A percentile compares a stretch with the other conserved stretches of the same genome.
phyloP scores from a whole-genome alignment of 2,329 filamentous ascomycete genomes.

The Blastomyces emzantsi region DNA sequence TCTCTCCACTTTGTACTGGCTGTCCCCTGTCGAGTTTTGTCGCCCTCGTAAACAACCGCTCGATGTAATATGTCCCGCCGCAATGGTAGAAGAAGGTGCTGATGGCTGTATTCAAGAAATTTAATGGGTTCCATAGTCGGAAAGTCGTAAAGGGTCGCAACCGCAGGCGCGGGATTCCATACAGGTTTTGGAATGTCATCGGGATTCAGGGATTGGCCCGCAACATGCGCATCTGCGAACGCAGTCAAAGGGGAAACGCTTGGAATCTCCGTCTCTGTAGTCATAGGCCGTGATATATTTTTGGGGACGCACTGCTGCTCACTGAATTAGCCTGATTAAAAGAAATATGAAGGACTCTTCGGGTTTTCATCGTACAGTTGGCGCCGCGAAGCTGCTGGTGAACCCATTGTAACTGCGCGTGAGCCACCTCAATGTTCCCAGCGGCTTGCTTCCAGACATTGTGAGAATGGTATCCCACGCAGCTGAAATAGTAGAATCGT shows the following conservation, averaged over 20 bases:
- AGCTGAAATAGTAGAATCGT: background rate
- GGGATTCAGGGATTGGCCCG: constrained; percentile 8
- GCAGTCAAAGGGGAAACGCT: constrained; percentile 22
- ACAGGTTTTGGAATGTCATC: constrained; percentile 19
- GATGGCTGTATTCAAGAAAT: constrained; percentile 67
- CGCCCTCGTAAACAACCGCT: constrained; percentile 86
- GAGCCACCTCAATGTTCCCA: constrained; percentile 32
- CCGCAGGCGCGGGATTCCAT: constrained; percentile 50
- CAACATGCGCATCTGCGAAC: constrained; percentile 13
- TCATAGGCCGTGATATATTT: constrained; percentile 32
- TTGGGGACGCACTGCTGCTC: constrained; percentile 16
- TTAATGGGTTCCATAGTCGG: constrained; percentile 75
- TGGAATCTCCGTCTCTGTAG: constrained; percentile 37
- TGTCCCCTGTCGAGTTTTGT: constrained; percentile 77
- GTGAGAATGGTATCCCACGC: constrained; percentile 11
- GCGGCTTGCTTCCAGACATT: constrained; percentile 31
- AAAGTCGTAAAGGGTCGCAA: constrained; percentile 82
- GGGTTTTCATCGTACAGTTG: constrained; percentile 2
- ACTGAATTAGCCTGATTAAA: constrained; percentile 10
- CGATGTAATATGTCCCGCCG: constrained; percentile 87
- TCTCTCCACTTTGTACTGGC: constrained; percentile 71
- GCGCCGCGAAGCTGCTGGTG: constrained; percentile 7
- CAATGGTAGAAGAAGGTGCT: constrained; percentile 78
- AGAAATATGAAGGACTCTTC: background rate
- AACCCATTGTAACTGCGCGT: constrained; percentile 27